Evolutionary conservation across 257 asterid species (phyloP), one percentile per base, ranked within the genome.

Genomic region (Solanum etuberosum): DNA sequence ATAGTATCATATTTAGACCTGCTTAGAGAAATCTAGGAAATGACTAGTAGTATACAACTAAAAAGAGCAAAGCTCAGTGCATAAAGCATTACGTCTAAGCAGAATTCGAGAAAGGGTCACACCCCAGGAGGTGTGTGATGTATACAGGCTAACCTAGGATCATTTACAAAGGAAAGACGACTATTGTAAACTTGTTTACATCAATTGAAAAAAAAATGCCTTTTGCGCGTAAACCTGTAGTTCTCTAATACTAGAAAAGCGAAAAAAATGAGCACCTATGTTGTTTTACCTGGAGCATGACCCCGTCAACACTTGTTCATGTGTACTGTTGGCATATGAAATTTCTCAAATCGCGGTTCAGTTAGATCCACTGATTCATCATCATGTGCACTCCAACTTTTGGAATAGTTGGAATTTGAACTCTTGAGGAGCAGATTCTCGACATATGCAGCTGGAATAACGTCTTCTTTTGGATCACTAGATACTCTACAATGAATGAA

Each of bases 291-390:
- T 7, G 65, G 9, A 57, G 61, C 29, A 59, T 40, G 29, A 54
- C 70, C 18, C 31, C 10, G 38, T 8, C 70, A 29, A 23, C 16
- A 27, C 23, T 21, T 34, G 32, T 38, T 35, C 74, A 83, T 54
- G 38, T 72, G 46, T 34, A 72, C 80, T 73, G 87, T 90, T 25
- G 90, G 89, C 89, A 94, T 85, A 80, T 94, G 88, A 90, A 97
- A 97, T 32, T 95, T 86, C 90, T 97, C 99, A 61, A 95, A 87
- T 38, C 98, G 90, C 25, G 98, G 99, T 84, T 94, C 98, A 18
- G 98, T 94, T 85, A 97, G 86, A 90, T 97, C 98, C 88, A 95
- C 96, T n/a, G 86, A 76, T 87, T 93, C 98, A 18, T 93, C 98
- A 5, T 93, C 98, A 63, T 78, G 89, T 0, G 89, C 35, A 48